Conservation (phyloP, 2,329 filamentous ascomycete genomes). For the Colletotrichum gloeosporioides region DNA sequence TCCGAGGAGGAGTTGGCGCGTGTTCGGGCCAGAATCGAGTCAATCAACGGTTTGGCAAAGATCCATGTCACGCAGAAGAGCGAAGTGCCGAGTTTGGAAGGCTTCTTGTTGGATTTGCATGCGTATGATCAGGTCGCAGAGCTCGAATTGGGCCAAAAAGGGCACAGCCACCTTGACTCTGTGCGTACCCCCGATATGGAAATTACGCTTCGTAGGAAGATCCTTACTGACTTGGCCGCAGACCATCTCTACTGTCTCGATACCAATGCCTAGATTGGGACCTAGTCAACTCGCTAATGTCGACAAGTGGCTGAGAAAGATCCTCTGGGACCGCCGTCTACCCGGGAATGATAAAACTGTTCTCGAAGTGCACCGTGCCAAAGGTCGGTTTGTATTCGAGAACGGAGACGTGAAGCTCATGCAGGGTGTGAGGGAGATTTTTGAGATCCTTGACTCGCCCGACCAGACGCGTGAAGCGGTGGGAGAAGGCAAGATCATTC, state of each 20-base stretch:
- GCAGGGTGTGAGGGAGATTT: slow-evolving; percentile 91
- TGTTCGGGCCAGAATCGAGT: slow-evolving; percentile 74
- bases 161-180: slow-evolving; percentile 90
- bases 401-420: slow-evolving; percentile 76
- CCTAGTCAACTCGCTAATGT: slow-evolving; percentile 64
- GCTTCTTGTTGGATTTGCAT: slow-evolving; percentile 86
- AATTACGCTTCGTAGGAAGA: background rate
- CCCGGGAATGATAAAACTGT: slow-evolving; percentile 45
- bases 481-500: slow-evolving; percentile 61
- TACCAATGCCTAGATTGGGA: slow-evolving; percentile 68
- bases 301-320: slow-evolving; percentile 80
- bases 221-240: slow-evolving; percentile 38
- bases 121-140: slow-evolving; percentile 86
- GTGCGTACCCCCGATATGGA: slow-evolving; percentile 54
- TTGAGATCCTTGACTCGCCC: slow-evolving; percentile 80
- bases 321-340: slow-evolving; percentile 81
- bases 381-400: slow-evolving; percentile 74
- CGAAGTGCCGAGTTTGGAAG: slow-evolving; percentile 81
- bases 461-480: slow-evolving; percentile 31
- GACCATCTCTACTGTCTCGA: slow-evolving; percentile 84
- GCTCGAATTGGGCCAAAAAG: slow-evolving; percentile 74
- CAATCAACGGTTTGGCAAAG: slow-evolving; percentile 90
- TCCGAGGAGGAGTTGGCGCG: slow-evolving; percentile 68
- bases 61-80: slow-evolving; percentile 83
- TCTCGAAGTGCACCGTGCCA: slow-evolving; percentile 88